phyloP scores from a whole-genome alignment of 805 yeast genomes.

The Pichia pseudocactophila region DNA sequence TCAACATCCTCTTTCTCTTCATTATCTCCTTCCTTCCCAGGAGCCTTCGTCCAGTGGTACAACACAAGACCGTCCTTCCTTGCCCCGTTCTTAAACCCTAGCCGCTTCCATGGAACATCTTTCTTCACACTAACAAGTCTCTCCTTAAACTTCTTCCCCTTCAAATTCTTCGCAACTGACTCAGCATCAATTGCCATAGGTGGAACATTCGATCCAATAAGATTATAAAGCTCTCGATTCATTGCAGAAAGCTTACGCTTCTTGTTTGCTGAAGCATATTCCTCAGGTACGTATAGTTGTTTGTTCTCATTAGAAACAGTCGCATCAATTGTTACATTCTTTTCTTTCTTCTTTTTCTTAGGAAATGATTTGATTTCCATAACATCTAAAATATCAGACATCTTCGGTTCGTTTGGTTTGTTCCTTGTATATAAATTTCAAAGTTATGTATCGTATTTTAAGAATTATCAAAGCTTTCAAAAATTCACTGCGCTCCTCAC shows the following conservation, averaged over 20 bases:
- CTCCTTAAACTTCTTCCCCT: constrained; percentile 47
- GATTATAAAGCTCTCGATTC: constrained; percentile 80
- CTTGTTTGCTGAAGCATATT: constrained; percentile 19
- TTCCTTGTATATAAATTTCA: too few relatives aligned
- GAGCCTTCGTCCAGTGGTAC: constrained; percentile 70
- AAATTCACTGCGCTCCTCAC: not conserved
- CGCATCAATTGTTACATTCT: constrained; percentile 22
- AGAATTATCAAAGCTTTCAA: not conserved
- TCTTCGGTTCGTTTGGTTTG: not conserved
- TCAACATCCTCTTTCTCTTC: constrained; percentile 13
- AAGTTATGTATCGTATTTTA: too few relatives aligned
- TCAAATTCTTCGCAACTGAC: constrained; percentile 10
- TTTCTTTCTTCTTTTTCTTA: constrained; percentile 30
- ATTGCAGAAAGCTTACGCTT: constrained; percentile 47
- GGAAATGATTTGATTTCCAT: constrained; percentile 40
- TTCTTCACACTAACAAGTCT: constrained; percentile 54
- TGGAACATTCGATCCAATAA: constrained; percentile 89
- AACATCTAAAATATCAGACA: constrained; percentile 67
- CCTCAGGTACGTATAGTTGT: constrained; percentile 18
- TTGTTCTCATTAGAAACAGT: constrained; percentile 1
- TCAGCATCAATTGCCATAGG: constrained; percentile 52
- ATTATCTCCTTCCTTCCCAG: not conserved
- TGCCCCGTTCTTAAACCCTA: constrained; percentile 48
- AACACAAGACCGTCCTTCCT: constrained; percentile 44
- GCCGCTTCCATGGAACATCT: constrained; percentile 69